Evolutionary conservation across 805 yeast genomes (phyloP), one percentile per base, ranked within the genome.

Genomic region (Pichia cephalocereana): DNA sequence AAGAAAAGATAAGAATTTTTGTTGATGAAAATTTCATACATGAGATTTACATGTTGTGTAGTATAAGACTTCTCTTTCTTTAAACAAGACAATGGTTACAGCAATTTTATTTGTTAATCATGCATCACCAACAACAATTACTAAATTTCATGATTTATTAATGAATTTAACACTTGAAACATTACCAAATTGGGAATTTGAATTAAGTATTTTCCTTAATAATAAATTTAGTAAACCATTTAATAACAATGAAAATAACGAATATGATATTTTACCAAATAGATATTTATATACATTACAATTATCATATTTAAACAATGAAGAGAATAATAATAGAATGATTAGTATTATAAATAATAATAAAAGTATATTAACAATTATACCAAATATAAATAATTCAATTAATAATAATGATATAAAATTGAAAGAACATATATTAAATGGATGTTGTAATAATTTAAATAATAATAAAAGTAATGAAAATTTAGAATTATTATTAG

Each of bases 141-240:
- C 85, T 0, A 74, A 76, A 41, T 77, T 84, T 57, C 89, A 84
- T 59, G 95, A 86, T 61, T 74, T 76, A 48, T 72, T 86, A 15
- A 75, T 83, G 5, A 83, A 83, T 55, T 81, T 80, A 52, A 70
- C 82, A 15, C 90, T 93, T 1, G 69, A 74, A 17, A 57, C 73
- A 2, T 66, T 75, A 30, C 88, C 79, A 2, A 72, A 79, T 41
- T 86, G 95, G 95, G 70, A 69, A 40, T 80, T 84, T 55, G 85
- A 77, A 45, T 72, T 84, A 54, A 81, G 77, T 57, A 76, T 86
- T 37, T 85, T 80, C 61, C 65, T 85, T 36, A 82, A 80, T 55
- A 86, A 83, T 70, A 63, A 77, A 55, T 67, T 69, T 66, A 68
- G 79, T 18, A 63, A 68, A 32, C 77, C 79, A 0, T 62, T 60